These are phyloP conservation scores for Ascochyta fabae DNA, from an alignment of 2,329 filamentous ascomycete species.

Conservation along the genomic window DNA sequence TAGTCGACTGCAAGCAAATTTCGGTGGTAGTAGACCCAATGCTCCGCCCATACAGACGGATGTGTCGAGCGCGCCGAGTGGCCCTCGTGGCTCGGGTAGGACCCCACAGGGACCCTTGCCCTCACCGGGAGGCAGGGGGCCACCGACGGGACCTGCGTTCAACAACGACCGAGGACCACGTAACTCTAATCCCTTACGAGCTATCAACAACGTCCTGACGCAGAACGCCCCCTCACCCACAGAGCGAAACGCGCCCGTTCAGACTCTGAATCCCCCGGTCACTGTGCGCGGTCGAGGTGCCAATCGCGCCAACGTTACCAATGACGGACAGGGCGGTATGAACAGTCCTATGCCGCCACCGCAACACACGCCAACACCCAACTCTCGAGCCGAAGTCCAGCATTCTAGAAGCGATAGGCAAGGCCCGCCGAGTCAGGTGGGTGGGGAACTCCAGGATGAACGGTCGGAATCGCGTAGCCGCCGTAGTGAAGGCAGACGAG, in stretches of 20 bases:
- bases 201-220: slow-evolving; percentile 41
- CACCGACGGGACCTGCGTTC: slow-evolving; percentile 45
- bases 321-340: slow-evolving; percentile 24
- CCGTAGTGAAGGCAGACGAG: slow-evolving; percentile 34
- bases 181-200: slow-evolving; percentile 27
- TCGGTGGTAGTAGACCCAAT: slow-evolving; percentile 6
- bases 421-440: slow-evolving; percentile 27
- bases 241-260: slow-evolving; percentile 27
- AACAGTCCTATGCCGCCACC: slow-evolving; percentile 32
- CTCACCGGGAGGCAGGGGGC: slow-evolving; percentile 38
- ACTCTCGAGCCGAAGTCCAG: slow-evolving; percentile 30
- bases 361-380: slow-evolving; percentile 34
- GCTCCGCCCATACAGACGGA: slow-evolving; percentile 40
- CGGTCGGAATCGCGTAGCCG: slow-evolving; percentile 39
- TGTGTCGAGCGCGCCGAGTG: slow-evolving; percentile 42
- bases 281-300: slow-evolving; percentile 43
- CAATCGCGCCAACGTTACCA: slow-evolving; percentile 32
- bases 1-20: slow-evolving; percentile 55
- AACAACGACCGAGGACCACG: slow-evolving; percentile 35
- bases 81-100: slow-evolving; percentile 41
- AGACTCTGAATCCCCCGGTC: slow-evolving; percentile 26
- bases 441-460: slow-evolving; percentile 32
- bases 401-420: slow-evolving; percentile 28
- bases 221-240: slow-evolving; percentile 31
- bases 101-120: slow-evolving; percentile 33